These are phyloP conservation scores for Fraxinus albicans DNA, from an alignment of 305 asterid species.

Conservation along the genomic window DNA sequence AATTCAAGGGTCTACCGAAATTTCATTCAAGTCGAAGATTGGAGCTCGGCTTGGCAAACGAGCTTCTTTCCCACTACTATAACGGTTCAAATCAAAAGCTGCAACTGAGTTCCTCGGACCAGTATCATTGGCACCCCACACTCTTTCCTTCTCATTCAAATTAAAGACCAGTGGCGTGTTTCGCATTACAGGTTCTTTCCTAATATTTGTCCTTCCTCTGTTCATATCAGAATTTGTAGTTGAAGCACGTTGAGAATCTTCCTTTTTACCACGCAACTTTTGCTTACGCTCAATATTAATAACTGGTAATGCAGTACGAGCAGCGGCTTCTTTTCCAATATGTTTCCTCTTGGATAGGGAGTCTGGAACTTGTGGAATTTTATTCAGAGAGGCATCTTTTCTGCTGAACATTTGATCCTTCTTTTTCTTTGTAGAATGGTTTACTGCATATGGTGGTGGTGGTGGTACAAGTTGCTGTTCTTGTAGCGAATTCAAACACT, in stretches of 20 bases:
- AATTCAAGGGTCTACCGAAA: conserved; percentile 51
- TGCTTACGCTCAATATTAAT: conserved; percentile 25
- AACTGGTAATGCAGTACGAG: conserved; percentile 1
- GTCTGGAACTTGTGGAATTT: conserved; percentile 41
- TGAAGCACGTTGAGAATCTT: conserved; percentile 6
- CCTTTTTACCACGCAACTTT: conserved; percentile 12
- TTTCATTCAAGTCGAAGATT: conserved; percentile 75
- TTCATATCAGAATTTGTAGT: conserved; percentile 28
- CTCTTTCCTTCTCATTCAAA: conserved; percentile 43
- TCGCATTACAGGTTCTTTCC: conserved; percentile 30
- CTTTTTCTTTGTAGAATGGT: conserved; percentile 25
- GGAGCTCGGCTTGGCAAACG: conserved; percentile 55
- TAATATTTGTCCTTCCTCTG: conserved; percentile 34
- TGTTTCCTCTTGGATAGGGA: conserved; percentile 37
- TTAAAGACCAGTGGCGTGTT: conserved; percentile 21
- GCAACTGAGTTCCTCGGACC: conserved; percentile 23
- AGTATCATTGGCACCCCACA: conserved; percentile 30
- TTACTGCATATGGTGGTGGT: conserved; percentile 13
- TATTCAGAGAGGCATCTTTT: conserved; percentile 34
- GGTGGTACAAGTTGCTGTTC: conserved; percentile 30
- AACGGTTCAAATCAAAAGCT: conserved; percentile 61
- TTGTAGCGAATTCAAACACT: conserved; percentile 25
- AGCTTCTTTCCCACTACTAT: conserved; percentile 43
- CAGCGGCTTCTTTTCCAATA: conserved; percentile 34
- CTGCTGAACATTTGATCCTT: conserved; percentile 30